Conservation (phyloP, 2,329 filamentous ascomycete species). For the Colletotrichum navitas region DNA sequence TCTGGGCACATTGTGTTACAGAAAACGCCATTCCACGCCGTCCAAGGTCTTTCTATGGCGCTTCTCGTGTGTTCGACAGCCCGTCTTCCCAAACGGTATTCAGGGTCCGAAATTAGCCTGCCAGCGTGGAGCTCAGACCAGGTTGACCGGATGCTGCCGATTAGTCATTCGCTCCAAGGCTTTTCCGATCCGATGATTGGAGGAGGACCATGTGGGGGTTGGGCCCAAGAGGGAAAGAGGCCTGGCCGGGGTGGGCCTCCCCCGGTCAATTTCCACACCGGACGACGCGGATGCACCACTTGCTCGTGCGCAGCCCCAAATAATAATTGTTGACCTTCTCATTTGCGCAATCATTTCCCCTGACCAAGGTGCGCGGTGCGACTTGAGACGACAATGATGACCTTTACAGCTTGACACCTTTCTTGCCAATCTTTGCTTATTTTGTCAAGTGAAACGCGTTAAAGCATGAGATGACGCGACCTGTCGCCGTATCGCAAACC, state of each 20-base stretch:
- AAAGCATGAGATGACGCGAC: conserved; percentile 39
- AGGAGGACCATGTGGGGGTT: conserved; percentile 32
- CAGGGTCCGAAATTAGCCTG: not conserved
- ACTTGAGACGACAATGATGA: conserved; percentile 18
- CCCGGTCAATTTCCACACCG: conserved; percentile 26
- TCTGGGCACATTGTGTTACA: not conserved
- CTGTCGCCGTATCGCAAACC: conserved; percentile 23
- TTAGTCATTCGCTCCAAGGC: conserved; percentile 12
- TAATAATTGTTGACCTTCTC: conserved; percentile 27
- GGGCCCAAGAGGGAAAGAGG: conserved; percentile 32
- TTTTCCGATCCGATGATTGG: conserved; percentile 35
- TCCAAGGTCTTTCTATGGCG: not conserved
- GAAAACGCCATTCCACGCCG: not conserved
- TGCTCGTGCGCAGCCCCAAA: conserved; percentile 33
- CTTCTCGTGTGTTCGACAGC: not conserved
- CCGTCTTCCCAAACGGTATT: not conserved
- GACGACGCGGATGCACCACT: conserved; percentile 38
- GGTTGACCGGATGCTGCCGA: conserved; percentile 3
- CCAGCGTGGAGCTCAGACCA: conserved; percentile 1
- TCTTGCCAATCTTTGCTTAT: not conserved
- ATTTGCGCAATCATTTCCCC: conserved; percentile 35
- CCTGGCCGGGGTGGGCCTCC: conserved; percentile 9
- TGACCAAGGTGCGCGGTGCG: conserved; percentile 31
- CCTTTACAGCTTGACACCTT: not conserved
- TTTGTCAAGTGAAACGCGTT: not conserved